Evolutionary conservation across 2,329 filamentous ascomycete genomes (phyloP).

Genomic region (Stachybotrys echinatus): DNA sequence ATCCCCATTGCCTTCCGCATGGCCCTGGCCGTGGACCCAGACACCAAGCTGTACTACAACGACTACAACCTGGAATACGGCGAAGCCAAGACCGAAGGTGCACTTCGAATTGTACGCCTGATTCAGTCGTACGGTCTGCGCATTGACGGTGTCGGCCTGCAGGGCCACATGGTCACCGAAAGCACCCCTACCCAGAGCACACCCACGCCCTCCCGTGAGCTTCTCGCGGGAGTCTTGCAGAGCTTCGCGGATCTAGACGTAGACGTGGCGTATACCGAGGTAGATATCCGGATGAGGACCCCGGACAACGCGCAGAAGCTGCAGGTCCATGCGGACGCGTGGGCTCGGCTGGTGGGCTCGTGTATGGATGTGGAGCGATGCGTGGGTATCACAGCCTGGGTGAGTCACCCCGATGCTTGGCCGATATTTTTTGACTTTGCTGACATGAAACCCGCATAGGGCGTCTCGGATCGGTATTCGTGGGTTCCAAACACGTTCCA

Average conservation of each 20-base stretch:
- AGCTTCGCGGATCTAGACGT: conserved; percentile 35
- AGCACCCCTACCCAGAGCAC: conserved; percentile 28
- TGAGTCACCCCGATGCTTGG: conserved; percentile 2
- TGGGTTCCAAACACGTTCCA: conserved; percentile 16
- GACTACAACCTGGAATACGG: conserved; percentile 44
- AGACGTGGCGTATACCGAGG: conserved; percentile 47
- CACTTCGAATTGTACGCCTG: conserved; percentile 24
- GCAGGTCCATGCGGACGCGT: conserved; percentile 35
- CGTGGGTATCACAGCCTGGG: conserved; percentile 22
- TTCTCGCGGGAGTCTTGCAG: conserved; percentile 26
- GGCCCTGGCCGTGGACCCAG: conserved; percentile 37
- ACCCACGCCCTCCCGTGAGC: conserved; percentile 23
- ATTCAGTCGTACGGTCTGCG: conserved; percentile 29
- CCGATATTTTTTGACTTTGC: neutral
- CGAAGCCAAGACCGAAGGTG: conserved; percentile 25
- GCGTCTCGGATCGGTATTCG: conserved; percentile 16
- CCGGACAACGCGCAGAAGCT: conserved; percentile 31
- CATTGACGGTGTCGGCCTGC: conserved; percentile 47
- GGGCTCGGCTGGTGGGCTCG: conserved; percentile 19
- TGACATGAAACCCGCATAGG: conserved; percentile 8
- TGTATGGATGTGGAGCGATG: conserved; percentile 18
- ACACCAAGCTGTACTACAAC: conserved; percentile 48
- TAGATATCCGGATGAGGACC: conserved; percentile 41
- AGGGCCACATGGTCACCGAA: conserved; percentile 39
- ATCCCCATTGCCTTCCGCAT: conserved; percentile 44